These are phyloP conservation scores for Cutaneotrichosporon cyanovorans DNA, from an alignment of 1,284 basidiomycete species.

Conservation along the genomic window DNA sequence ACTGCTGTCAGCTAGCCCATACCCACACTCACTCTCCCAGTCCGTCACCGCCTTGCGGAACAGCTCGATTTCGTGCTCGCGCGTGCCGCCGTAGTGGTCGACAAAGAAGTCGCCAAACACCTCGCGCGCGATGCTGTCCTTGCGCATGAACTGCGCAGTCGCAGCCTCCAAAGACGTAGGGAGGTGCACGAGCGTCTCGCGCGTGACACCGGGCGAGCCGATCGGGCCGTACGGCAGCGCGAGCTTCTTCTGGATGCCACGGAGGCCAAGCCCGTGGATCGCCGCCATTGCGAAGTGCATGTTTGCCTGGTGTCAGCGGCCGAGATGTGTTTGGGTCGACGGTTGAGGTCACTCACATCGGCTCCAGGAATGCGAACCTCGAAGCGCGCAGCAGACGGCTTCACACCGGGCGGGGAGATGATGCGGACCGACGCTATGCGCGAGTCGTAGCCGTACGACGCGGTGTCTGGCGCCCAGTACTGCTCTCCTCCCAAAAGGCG, in stretches of 20 bases:
- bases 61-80: conserved; percentile 75
- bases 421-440: conserved; percentile 85
- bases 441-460: conserved; percentile 86
- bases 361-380: conserved; percentile 93
- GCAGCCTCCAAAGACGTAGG: conserved; percentile 72
- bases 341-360: conserved; percentile 55
- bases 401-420: conserved; percentile 78
- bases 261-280: conserved; percentile 74
- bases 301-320: conserved; percentile 51
- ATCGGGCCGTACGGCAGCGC: conserved; percentile 66
- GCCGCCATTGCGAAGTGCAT: conserved; percentile 80
- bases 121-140: conserved; percentile 72
- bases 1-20: conserved; percentile 48
- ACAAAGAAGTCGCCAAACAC: conserved; percentile 83
- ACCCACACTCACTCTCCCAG: conserved; percentile 69
- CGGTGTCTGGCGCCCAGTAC: conserved; percentile 89
- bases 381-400: conserved; percentile 71
- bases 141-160: conserved; percentile 67
- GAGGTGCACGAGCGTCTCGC: conserved; percentile 56
- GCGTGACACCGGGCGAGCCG: conserved; percentile 37
- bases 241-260: conserved; percentile 74
- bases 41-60: conserved; percentile 86
- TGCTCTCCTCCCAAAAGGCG: conserved; percentile 86
- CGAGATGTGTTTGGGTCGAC: background rate
- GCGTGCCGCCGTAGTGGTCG: conserved; percentile 85